Evolutionary conservation across 2,329 filamentous ascomycete species (phyloP).

Genomic region (Scleromitrula shiraiana): DNA sequence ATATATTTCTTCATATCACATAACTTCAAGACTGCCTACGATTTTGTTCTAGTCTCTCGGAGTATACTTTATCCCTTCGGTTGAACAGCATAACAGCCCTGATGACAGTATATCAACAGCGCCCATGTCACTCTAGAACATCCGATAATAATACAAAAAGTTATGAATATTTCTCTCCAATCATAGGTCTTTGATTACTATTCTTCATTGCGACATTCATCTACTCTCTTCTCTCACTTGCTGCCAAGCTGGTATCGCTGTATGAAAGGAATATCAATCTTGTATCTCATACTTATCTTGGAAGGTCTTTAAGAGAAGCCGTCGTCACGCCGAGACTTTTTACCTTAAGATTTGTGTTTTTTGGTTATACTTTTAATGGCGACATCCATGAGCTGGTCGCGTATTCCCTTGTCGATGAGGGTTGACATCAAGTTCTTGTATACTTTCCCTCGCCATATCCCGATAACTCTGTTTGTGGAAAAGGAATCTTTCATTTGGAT

Average conservation of each 20-base stretch:
- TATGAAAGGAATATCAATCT: neutral
- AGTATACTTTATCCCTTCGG: no score
- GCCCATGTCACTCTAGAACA: neutral
- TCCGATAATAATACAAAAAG: neutral
- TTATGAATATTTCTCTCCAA: neutral
- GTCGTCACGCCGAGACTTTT: neutral
- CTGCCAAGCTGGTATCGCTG: neutral
- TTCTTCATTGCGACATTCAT: neutral
- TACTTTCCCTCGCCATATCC: neutral
- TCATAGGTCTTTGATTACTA: neutral
- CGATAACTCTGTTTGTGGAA: neutral
- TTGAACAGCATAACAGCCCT: no score
- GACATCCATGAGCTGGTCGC: neutral
- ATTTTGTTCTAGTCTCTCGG: no score
- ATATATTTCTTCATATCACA: no score
- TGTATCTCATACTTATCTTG: neutral
- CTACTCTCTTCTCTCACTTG: neutral
- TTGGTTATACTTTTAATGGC: neutral
- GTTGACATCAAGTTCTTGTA: neutral
- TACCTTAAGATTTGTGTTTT: neutral
- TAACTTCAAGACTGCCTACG: no score
- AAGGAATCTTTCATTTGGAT: neutral
- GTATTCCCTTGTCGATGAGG: neutral
- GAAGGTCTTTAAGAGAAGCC: neutral
- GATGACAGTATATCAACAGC: no score